Percentiles rank a stretch among this genome's conserved stretches.
Evolutionary conservation across 305 asterid genomes (phyloP).

Genomic region (Lippia alba): DNA sequence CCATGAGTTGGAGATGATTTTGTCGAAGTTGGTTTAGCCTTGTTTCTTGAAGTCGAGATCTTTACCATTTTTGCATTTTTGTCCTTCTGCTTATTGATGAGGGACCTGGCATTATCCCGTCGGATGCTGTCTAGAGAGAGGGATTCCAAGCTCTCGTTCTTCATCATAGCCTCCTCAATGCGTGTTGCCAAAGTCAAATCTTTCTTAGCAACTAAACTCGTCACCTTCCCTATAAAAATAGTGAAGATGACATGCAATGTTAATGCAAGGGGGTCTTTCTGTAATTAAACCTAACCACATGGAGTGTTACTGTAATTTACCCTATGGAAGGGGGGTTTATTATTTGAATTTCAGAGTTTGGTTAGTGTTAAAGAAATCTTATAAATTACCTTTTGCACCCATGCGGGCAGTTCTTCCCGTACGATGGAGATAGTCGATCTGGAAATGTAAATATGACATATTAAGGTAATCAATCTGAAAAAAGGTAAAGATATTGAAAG

Average conservation of each 20-base stretch:
- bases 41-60: conserved; percentile 53
- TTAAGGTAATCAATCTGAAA: not conserved
- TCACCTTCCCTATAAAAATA: conserved; percentile 75
- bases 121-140: conserved; percentile 72
- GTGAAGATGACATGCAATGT: not conserved
- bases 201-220: conserved; percentile 82
- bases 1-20: conserved; percentile 51
- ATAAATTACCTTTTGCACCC: conserved; percentile 91
- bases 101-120: conserved; percentile 81
- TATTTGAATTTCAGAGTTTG: no score
- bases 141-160: conserved; percentile 95
- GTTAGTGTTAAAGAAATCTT: not conserved
- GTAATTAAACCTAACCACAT: no score
- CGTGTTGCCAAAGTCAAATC: conserved; percentile 64
- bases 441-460: conserved; percentile 31
- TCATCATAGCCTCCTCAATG: conserved; percentile 85
- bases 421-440: conserved; percentile 99
- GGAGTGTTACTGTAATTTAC: no score
- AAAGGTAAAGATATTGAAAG: conserved; percentile 1
- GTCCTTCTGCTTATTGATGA: conserved; percentile 74
- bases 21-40: conserved; percentile 40
- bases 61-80: conserved; percentile 55
- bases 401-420: conserved; percentile 99
- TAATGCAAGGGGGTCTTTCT: no score
- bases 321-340: no score